Base-by-base conservation (phyloP, 2,329 filamentous ascomycete species). In the Elsinoe fawcettii region DNA sequence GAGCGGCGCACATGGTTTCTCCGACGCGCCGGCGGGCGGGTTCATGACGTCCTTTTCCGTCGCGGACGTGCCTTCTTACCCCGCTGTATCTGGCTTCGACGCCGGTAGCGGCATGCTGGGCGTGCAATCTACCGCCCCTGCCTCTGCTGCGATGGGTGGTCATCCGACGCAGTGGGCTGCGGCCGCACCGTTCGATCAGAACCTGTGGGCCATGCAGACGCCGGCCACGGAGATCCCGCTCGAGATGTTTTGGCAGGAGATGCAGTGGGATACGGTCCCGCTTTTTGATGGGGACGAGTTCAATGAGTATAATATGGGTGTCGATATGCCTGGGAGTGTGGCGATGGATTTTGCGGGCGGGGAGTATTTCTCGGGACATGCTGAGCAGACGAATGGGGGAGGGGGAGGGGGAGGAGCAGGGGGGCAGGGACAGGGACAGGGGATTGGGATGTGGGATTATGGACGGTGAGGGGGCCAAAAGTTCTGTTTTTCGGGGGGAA, bases 181-280 rank as follows among this genome's bases (percentile, higher is more conserved):
- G 3, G 46, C 20, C 46, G 46, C 25, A 2, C 25, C 46, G 3
- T 53, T 53, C n/a, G 49, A 53, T 32, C 49, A 53, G 49, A 53
- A 53, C 12, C 20, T 53, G 18, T 53, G 49, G 49, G 30, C 49
- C 2, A 30, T 39, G 18, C 30, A 36, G 49, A 53, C 49, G 11
- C 49, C 49, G 30, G 16, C 27, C n/a, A 39, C 49, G 30, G 49
- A 53, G 11, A 53, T 53, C 6, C 49, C 49, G 32, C 18, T 53
- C n/a, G 49, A 53, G 32, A 53, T 53, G 32, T 64, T 61, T 44
- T 64, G 63, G 63, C 59, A 64, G 34, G 62, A 62, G 11, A 63
- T 64, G 63, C 62, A 63, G 61, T 63, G 63, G 62, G 62, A 64
- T 37, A 59, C 62, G 2, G 60, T 44, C 55, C 61, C 49, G 12